phyloP scores from a whole-genome alignment of 352 stramenopile species.

The Pythium grandisporangium region DNA sequence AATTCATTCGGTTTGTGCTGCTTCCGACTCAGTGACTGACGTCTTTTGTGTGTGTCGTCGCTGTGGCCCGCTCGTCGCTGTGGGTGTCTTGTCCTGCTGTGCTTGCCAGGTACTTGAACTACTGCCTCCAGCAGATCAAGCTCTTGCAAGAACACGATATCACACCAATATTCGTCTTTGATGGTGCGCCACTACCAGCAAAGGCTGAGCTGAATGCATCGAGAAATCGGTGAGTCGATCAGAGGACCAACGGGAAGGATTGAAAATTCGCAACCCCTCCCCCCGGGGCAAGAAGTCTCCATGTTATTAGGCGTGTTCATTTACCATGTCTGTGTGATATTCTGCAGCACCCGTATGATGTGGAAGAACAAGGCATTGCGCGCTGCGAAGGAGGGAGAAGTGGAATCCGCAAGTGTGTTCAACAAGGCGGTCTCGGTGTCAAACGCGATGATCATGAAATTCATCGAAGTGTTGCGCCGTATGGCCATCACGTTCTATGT shows the following conservation, averaged over 20 bases:
- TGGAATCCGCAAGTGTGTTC: conserved; percentile 15
- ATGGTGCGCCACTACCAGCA: conserved; percentile 85
- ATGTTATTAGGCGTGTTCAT: background rate
- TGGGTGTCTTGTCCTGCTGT: too few relatives aligned
- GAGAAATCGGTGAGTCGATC: conserved; percentile 40
- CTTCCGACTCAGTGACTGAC: too few relatives aligned
- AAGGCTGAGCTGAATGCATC: conserved; percentile 64
- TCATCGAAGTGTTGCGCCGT: conserved; percentile 46
- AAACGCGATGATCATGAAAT: conserved; percentile 65
- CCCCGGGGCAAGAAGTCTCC: too few relatives aligned
- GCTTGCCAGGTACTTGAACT: conserved; percentile 69
- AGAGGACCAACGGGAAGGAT: background rate
- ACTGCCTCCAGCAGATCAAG: conserved; percentile 83
- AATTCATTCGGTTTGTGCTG: background rate
- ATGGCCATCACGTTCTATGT: conserved; percentile 90
- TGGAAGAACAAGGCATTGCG: conserved; percentile 34
- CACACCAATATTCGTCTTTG: conserved; percentile 89
- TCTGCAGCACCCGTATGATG: conserved; percentile 10
- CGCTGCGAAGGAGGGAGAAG: conserved; percentile 11
- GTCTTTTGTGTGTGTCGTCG: too few relatives aligned
- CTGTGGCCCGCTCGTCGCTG: too few relatives aligned
- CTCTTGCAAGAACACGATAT: conserved; percentile 78
- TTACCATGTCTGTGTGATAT: background rate
- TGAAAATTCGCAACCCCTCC: too few relatives aligned
- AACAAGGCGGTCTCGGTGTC: conserved; percentile 51